phyloP scores from a whole-genome alignment of 139 green algal species.

The Pleodorina starrii region DNA sequence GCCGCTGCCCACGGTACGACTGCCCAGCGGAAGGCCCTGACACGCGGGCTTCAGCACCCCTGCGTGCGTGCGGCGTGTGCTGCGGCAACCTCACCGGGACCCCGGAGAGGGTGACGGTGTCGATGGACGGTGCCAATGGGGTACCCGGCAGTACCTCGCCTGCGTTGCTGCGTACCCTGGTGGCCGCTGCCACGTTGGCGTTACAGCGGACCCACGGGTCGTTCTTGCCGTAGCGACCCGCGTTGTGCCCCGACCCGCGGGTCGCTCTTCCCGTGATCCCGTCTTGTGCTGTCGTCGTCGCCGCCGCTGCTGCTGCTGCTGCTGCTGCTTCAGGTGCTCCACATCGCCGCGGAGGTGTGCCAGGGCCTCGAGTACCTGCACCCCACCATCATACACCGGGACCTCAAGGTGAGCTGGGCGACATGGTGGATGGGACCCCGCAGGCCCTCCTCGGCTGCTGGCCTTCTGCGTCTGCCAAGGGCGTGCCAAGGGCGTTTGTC shows the following conservation, averaged over 20 bases:
- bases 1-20: not conserved
- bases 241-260: not conserved
- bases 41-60: too few species aligned
- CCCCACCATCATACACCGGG: slow-evolving; percentile 2
- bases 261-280: not conserved
- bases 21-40: not conserved
- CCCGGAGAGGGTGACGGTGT: not conserved
- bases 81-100: too few species aligned
- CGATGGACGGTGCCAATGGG: not conserved
- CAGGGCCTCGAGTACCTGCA: slow-evolving; percentile 32
- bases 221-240: not conserved
- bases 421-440: too few species aligned
- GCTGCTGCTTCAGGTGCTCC: not conserved
- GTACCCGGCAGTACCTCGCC: too few species aligned
- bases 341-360: not conserved
- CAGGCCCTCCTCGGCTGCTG: too few species aligned
- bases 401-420: slow-evolving; percentile 5
- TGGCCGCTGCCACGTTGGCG: not conserved
- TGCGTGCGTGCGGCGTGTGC: not conserved
- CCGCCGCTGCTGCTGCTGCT: not conserved
- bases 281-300: not conserved
- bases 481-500: not conserved
- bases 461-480: not conserved
- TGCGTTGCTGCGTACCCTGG: not conserved
- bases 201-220: too few species aligned